Conservation (phyloP, 306 rosid genomes). For the Ochetophila trinervis region DNA sequence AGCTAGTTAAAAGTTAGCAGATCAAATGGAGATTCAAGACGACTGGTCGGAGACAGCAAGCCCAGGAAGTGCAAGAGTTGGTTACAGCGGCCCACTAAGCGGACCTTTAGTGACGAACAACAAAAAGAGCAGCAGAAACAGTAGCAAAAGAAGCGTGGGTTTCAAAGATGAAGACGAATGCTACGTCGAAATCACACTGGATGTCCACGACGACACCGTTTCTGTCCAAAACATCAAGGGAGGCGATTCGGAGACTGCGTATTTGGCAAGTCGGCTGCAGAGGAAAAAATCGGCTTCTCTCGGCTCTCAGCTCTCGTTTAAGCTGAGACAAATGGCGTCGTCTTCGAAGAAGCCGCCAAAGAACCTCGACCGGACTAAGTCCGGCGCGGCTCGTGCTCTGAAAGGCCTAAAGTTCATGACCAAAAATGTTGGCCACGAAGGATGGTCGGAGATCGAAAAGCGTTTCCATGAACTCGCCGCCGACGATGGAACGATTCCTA, state of each 20-base stretch:
- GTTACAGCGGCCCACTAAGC: conserved; percentile 66
- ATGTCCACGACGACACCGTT: conserved; percentile 60
- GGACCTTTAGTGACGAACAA: conserved; percentile 50
- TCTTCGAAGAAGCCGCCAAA: conserved; percentile 41
- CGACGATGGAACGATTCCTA: conserved; percentile 55
- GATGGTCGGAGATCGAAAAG: conserved; percentile 60
- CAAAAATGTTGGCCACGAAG: conserved; percentile 58
- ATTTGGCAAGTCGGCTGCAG: conserved; percentile 56
- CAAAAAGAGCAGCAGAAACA: conserved; percentile 39
- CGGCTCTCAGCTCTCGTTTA: conserved; percentile 40
- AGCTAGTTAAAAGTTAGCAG: too few species aligned
- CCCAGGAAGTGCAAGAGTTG: conserved; percentile 25
- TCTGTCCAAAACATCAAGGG: conserved; percentile 66
- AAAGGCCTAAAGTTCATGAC: conserved; percentile 77
- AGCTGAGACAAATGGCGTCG: conserved; percentile 63
- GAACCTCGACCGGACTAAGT: conserved; percentile 51
- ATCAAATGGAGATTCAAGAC: conserved; percentile 67
- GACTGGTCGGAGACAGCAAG: conserved; percentile 65
- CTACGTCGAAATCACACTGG: conserved; percentile 77
- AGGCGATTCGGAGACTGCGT: conserved; percentile 64
- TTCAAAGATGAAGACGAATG: conserved; percentile 55
- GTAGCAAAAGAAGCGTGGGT: conserved; percentile 51
- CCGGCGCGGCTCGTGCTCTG: conserved; percentile 79
- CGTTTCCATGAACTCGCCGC: conserved; percentile 55
- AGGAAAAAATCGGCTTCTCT: conserved; percentile 36